Evolutionary conservation across 2,329 filamentous ascomycete species (phyloP).

Genomic region (Juglanconis sp.): DNA sequence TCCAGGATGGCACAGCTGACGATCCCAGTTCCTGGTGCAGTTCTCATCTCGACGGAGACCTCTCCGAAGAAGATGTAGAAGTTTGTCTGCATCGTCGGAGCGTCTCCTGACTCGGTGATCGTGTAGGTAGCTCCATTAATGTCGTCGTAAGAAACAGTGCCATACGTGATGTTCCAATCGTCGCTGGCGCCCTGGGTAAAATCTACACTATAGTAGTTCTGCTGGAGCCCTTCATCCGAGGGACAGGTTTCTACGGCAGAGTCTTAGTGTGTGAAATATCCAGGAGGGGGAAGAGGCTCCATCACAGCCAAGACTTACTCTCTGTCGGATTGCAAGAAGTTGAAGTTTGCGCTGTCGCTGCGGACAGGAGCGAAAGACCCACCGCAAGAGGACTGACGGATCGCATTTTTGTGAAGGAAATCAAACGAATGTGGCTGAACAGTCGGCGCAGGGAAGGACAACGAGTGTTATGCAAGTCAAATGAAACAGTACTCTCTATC

Average conservation of each 20-base stretch:
- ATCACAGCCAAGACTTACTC: slow-evolving; percentile 10
- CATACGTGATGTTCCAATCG: slow-evolving; percentile 24
- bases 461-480: neutral
- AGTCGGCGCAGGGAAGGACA: neutral
- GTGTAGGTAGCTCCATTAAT: slow-evolving; percentile 37
- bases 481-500: neutral
- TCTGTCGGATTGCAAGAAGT: slow-evolving; percentile 22
- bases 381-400: neutral
- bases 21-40: slow-evolving; percentile 70
- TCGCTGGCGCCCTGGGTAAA: slow-evolving; percentile 62
- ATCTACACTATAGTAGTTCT: slow-evolving; percentile 42
- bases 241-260: slow-evolving; percentile 11
- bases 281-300: too few species aligned
- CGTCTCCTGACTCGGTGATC: slow-evolving; percentile 55
- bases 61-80: slow-evolving; percentile 87
- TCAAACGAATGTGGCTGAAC: neutral
- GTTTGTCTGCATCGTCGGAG: slow-evolving; percentile 61
- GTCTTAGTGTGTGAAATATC: neutral
- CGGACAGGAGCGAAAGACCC: slow-evolving; percentile 11
- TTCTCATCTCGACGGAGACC: slow-evolving; percentile 66
- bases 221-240: slow-evolving; percentile 17
- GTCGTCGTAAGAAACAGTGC: slow-evolving; percentile 23
- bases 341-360: slow-evolving; percentile 19
- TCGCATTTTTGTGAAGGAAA: slow-evolving; percentile 7
- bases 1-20: slow-evolving; percentile 74